Evolutionary conservation across 805 yeast species (phyloP).

Genomic region (Kuraishia floccosa): DNA sequence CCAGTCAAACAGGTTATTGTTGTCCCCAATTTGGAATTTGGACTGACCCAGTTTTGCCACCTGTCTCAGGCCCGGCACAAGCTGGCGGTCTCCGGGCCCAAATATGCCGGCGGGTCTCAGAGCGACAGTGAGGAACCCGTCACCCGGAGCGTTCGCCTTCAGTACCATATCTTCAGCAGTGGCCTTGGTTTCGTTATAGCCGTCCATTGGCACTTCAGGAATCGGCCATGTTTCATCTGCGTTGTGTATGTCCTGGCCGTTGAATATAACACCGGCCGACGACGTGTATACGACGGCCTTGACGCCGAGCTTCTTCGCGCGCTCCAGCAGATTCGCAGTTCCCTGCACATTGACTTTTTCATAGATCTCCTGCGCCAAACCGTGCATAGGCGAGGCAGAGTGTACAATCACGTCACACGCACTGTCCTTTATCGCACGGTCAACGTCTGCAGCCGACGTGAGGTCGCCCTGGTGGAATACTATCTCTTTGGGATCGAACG

Average conservation of each 20-base stretch:
- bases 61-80: constrained; percentile 83
- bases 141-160: constrained; percentile 49
- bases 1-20: constrained; percentile 90
- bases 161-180: constrained; percentile 78
- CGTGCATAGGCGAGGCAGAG: constrained; percentile 95
- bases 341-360: constrained; percentile 88
- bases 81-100: constrained; percentile 97
- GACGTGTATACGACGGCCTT: constrained; percentile 86
- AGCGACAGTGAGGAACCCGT: constrained; percentile 65
- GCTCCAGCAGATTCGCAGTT: constrained; percentile 60
- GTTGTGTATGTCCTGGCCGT: constrained; percentile 85
- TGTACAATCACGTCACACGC: constrained; percentile 77
- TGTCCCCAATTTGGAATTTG: constrained; percentile 89
- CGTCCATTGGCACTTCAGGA: constrained; percentile 89
- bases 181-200: constrained; percentile 92
- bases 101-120: constrained; percentile 96
- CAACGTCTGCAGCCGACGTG: constrained; percentile 62
- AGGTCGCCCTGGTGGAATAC: constrained; percentile 72
- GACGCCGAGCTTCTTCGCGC: constrained; percentile 37
- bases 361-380: constrained; percentile 70
- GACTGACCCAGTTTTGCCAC: constrained; percentile 82
- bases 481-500: constrained; percentile 53
- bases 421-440: constrained; percentile 43
- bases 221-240: constrained; percentile 94
- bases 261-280: constrained; percentile 94